Evolutionary conservation across 148 eudicot species (phyloP).

Genomic region (Rhododendron griersonianum): DNA sequence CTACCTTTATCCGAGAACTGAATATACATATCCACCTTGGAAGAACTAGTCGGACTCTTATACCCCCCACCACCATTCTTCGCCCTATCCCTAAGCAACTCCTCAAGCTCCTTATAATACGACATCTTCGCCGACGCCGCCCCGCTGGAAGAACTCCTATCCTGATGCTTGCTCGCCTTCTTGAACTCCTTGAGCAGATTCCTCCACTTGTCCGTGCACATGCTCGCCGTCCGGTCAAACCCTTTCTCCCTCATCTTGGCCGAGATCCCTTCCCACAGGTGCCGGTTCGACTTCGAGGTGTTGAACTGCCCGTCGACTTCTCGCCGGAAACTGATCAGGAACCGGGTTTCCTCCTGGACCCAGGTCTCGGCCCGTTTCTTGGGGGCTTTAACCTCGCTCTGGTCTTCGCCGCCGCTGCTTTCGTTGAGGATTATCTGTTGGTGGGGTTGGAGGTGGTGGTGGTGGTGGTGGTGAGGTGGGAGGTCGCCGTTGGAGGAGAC

Average conservation of each 20-base stretch:
- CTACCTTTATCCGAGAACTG: slow-evolving; percentile 64
- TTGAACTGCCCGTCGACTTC: slow-evolving; percentile 67
- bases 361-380: slow-evolving; percentile 85
- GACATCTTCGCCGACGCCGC: slow-evolving; percentile 46
- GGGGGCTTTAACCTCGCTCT: slow-evolving; percentile 24
- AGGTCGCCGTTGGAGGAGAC: slow-evolving; percentile 17
- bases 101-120: slow-evolving; percentile 61
- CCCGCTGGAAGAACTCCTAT: not conserved
- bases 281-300: slow-evolving; percentile 79
- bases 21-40: slow-evolving; percentile 45
- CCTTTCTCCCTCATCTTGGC: slow-evolving; percentile 79
- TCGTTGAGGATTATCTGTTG: slow-evolving; percentile 25
- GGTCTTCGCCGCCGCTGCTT: slow-evolving; percentile 26
- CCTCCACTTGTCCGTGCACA: slow-evolving; percentile 99
- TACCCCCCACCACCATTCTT: slow-evolving; percentile 16
- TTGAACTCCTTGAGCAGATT: slow-evolving; percentile 71
- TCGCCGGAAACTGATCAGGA: slow-evolving; percentile 48
- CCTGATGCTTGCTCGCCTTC: slow-evolving; percentile 32
- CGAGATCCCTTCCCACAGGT: slow-evolving; percentile 86
- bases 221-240: slow-evolving; percentile 85
- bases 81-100: slow-evolving; percentile 44
- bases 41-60: slow-evolving; percentile 8
- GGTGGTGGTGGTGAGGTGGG: slow-evolving; percentile 14
- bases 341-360: slow-evolving; percentile 75
- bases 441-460: slow-evolving; percentile 7